phyloP scores from a whole-genome alignment of 2,329 filamentous ascomycete genomes.

The Bertia moriformis region DNA sequence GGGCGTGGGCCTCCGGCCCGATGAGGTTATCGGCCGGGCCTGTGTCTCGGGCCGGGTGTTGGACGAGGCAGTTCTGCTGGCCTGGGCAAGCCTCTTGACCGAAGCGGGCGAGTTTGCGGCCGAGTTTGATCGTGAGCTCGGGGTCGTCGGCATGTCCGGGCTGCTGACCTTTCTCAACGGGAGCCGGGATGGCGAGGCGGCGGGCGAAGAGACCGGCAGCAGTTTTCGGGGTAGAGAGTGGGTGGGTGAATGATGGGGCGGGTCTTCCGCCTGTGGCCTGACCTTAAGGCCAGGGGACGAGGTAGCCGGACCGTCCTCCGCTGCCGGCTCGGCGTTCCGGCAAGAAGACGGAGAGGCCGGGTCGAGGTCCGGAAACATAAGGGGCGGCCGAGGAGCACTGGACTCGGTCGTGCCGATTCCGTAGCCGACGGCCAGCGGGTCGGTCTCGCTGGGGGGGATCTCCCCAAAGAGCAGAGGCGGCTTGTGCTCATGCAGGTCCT shows the following conservation, averaged over 20 bases:
- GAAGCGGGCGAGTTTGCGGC: background rate
- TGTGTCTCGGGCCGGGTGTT: background rate
- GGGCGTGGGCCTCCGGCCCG: slow-evolving; percentile 5
- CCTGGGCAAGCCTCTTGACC: background rate
- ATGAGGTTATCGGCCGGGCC: too few relatives aligned
- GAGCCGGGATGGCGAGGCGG: too few relatives aligned
- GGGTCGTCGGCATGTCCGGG: background rate
- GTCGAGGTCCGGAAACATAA: too few relatives aligned
- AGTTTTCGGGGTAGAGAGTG: too few relatives aligned
- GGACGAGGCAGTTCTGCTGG: background rate
- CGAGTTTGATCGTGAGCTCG: background rate
- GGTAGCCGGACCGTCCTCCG: too few relatives aligned
- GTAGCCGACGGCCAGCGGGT: background rate
- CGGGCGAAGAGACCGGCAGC: too few relatives aligned
- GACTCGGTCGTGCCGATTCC: background rate
- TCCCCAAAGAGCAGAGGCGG: background rate
- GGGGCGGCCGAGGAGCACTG: too few relatives aligned
- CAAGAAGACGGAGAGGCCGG: too few relatives aligned
- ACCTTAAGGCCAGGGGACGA: too few relatives aligned
- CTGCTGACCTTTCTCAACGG: background rate
- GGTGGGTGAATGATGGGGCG: too few relatives aligned
- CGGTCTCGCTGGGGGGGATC: background rate
- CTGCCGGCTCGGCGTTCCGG: too few relatives aligned
- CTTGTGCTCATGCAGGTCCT: slow-evolving; percentile 4
- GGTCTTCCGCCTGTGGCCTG: too few relatives aligned